Evolutionary conservation across 169 alveolate species (phyloP).

Genomic region (Plasmodium gonderi): DNA sequence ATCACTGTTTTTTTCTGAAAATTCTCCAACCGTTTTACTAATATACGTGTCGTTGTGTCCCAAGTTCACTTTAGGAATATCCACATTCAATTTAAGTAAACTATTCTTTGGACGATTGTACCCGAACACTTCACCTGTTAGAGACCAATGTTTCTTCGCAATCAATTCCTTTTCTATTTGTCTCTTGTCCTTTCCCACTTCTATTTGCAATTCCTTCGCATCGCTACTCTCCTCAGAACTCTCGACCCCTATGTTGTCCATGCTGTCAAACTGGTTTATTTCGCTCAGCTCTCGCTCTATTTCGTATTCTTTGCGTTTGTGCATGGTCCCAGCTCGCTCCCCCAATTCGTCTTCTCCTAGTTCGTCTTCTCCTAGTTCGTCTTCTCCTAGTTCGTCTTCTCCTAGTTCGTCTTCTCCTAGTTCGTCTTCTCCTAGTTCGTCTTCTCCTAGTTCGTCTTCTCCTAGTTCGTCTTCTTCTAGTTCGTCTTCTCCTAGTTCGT

Average conservation of each 20-base stretch:
- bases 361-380: slow-evolving; percentile 59
- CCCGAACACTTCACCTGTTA: slow-evolving; percentile 87
- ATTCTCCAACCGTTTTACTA: slow-evolving; percentile 39
- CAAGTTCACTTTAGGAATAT: slow-evolving; percentile 79
- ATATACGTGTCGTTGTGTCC: slow-evolving; percentile 52
- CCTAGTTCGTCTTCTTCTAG: slow-evolving; percentile 38
- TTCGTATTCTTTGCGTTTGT: neutral
- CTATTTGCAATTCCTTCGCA: neutral
- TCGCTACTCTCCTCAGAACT: neutral
- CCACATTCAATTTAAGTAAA: slow-evolving; percentile 83
- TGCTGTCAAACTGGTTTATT: slow-evolving; percentile 11
- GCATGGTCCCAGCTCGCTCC: neutral
- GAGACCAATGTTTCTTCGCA: slow-evolving; percentile 87
- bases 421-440: slow-evolving; percentile 38
- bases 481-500: slow-evolving; percentile 47
- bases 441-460: slow-evolving; percentile 36
- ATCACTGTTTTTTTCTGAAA: slow-evolving; percentile 7
- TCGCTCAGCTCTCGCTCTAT: slow-evolving; percentile 15
- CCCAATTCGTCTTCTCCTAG: slow-evolving; percentile 26
- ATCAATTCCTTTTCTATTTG: slow-evolving; percentile 83
- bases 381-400: too few species aligned
- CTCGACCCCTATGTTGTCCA: neutral
- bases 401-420: slow-evolving; percentile 24
- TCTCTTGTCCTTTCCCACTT: slow-evolving; percentile 60
- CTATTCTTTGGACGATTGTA: slow-evolving; percentile 87